Evolutionary conservation across 306 rosid genomes (phyloP).

Genomic region (Abrus pulchellus): DNA sequence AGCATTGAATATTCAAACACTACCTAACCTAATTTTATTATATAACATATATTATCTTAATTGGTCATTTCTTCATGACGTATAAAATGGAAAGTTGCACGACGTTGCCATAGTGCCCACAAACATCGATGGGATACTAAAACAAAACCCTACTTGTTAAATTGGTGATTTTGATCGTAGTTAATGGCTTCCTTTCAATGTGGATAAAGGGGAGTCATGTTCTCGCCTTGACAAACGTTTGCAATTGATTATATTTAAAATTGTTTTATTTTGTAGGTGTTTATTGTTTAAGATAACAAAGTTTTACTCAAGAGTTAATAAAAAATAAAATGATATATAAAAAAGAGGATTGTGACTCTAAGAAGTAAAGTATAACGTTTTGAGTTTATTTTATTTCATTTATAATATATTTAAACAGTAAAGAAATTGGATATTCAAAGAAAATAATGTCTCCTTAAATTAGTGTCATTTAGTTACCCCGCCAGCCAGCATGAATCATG

Average conservation of each 20-base stretch:
- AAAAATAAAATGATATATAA: no score
- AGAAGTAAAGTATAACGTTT: neutral
- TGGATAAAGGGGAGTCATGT: constrained; percentile 46
- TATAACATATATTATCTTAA: constrained; percentile 21
- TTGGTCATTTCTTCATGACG: constrained; percentile 24
- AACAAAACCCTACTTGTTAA: neutral
- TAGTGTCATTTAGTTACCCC: neutral
- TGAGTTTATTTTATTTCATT: neutral
- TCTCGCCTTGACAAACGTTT: constrained; percentile 8
- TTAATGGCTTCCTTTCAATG: constrained; percentile 44
- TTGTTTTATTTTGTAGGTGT: constrained; percentile 34
- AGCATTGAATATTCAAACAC: constrained; percentile 48
- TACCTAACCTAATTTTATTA: constrained; percentile 40
- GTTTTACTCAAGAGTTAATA: no score
- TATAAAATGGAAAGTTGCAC: constrained; percentile 42
- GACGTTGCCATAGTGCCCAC: constrained; percentile 43
- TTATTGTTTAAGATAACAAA: no score
- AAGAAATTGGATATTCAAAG: neutral
- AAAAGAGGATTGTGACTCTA: no score
- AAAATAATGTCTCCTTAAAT: neutral
- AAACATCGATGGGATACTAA: constrained; percentile 16
- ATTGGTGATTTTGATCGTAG: neutral
- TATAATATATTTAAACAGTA: neutral
- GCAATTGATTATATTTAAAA: constrained; percentile 4
- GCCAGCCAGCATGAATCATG: neutral